These are phyloP conservation scores for Cyberlindnera xylosilytica DNA, from an alignment of 805 yeast genomes.

Conservation along the genomic window DNA sequence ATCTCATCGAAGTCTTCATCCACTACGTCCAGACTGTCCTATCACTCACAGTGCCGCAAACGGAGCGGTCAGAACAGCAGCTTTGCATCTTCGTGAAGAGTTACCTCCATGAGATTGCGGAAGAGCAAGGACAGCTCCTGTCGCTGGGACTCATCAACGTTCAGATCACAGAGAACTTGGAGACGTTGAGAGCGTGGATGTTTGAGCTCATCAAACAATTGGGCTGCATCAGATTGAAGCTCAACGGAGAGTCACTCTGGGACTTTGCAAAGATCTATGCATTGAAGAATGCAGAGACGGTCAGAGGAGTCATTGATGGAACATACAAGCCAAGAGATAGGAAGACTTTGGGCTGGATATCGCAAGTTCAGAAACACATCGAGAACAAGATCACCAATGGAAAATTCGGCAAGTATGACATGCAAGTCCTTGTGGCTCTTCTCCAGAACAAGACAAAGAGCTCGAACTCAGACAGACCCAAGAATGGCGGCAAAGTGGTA, in stretches of 20 bases:
- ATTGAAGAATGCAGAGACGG: constrained; percentile 37
- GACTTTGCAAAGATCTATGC: constrained; percentile 55
- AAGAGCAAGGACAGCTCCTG: constrained; percentile 57
- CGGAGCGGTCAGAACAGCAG: constrained; percentile 57
- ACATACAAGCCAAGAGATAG: constrained; percentile 29
- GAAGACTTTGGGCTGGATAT: constrained; percentile 31
- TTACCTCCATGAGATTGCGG: constrained; percentile 58
- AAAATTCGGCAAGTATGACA: constrained; percentile 21
- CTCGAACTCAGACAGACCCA: background rate
- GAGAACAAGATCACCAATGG: constrained; percentile 38
- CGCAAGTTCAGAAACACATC: constrained; percentile 51
- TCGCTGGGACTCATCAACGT: constrained; percentile 73
- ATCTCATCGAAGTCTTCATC: constrained; percentile 63
- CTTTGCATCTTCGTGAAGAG: constrained; percentile 52
- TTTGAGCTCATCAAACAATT: constrained; percentile 46
- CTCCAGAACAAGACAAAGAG: constrained; percentile 6
- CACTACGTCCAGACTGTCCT: constrained; percentile 40
- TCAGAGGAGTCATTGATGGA: constrained; percentile 57
- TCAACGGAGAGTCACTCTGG: constrained; percentile 66
- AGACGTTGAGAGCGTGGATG: constrained; percentile 40
- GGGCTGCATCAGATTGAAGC: constrained; percentile 53
- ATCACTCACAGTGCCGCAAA: constrained; percentile 36
- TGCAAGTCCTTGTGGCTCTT: constrained; percentile 17
- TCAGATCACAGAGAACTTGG: constrained; percentile 56
- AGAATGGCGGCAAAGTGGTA: background rate